Conservation (phyloP, 108 stramenopile genomes). For the Skeletonema grethae region DNA sequence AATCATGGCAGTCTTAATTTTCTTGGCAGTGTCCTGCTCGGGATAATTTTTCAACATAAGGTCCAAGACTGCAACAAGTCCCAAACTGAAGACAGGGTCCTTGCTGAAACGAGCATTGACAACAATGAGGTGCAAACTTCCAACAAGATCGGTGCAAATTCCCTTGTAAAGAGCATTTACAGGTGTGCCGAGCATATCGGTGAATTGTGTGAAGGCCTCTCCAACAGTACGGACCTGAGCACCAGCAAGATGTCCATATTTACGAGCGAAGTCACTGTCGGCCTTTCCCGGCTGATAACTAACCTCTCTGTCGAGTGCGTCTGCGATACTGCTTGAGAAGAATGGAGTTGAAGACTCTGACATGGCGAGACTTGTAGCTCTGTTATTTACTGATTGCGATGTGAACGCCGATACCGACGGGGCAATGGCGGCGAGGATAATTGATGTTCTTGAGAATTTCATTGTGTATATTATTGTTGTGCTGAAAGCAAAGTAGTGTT, state of each 20-base stretch:
- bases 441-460: constrained; percentile 1
- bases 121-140: constrained; percentile 88
- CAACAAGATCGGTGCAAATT: constrained; percentile 90
- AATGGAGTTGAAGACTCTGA: constrained; percentile 29
- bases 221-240: constrained; percentile 82
- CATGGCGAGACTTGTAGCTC: constrained; percentile 2
- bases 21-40: constrained; percentile 75
- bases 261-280: constrained; percentile 75
- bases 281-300: constrained; percentile 82
- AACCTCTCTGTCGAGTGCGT: constrained; percentile 44
- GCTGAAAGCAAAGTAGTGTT: not conserved
- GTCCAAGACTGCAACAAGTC: constrained; percentile 72
- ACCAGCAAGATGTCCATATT: constrained; percentile 84
- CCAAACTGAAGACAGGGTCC: constrained; percentile 86
- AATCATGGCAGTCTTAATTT: constrained; percentile 78
- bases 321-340: constrained; percentile 28
- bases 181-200: constrained; percentile 72
- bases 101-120: constrained; percentile 91
- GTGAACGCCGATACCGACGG: constrained; percentile 5
- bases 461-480: not conserved
- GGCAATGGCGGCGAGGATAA: constrained; percentile 2
- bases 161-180: constrained; percentile 93
- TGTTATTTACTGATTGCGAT: not conserved
- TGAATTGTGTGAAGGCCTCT: constrained; percentile 88
- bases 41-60: constrained; percentile 92